Base-by-base conservation (phyloP, 345 rosid genomes). In the Sisymbrium irio region DNA sequence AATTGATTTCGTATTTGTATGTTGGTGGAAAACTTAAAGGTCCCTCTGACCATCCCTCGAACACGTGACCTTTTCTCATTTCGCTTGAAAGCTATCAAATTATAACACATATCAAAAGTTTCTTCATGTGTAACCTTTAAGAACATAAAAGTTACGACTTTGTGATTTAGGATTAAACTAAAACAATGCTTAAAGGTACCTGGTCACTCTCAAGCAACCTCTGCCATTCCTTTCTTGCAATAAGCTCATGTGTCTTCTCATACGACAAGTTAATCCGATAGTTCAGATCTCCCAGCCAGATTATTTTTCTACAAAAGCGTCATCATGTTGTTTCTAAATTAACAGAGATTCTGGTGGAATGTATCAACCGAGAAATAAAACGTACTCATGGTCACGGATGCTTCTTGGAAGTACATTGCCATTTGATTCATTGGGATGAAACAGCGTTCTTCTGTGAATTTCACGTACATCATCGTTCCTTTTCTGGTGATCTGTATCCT, bases 11-110 rank as follows among this genome's bases (percentile, higher is more conserved):
- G 20, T 94, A 94, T 74, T 94, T 94, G 70, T 94, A 94, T 32
- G 98, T 94, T 64, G 98, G 97, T 30, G 97, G 84, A 74, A 94
- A 94, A 53, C 45, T 67, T 69, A 94, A 65, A 59, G 75, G 39
- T 25, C 96, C 97, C 74, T 94, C 97, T 1, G 87, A 79, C 98
- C 98, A 94, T 80, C 98, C 98, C 76, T 88, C 95, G 62, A 94
- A 91, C 13, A 85, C 77, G 3, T 70, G 77, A 61, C 95, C 95
- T 83, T 87, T 89, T 61, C 78, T 82, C 74, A 88, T 77, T 81
- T 94, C 93, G 50, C 58, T 76, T 54, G 81, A 73, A 72, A 94
- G 97, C 98, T 94, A 82, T 41, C 76, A 82, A 28, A 41, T 5
- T 46, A 44, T 22, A 56, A 70, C 58, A 56, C 45, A 60, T 11